These are phyloP conservation scores for Suillus fuscotomentosus DNA, from an alignment of 768 basidiomycete genomes.

Conservation along the genomic window DNA sequence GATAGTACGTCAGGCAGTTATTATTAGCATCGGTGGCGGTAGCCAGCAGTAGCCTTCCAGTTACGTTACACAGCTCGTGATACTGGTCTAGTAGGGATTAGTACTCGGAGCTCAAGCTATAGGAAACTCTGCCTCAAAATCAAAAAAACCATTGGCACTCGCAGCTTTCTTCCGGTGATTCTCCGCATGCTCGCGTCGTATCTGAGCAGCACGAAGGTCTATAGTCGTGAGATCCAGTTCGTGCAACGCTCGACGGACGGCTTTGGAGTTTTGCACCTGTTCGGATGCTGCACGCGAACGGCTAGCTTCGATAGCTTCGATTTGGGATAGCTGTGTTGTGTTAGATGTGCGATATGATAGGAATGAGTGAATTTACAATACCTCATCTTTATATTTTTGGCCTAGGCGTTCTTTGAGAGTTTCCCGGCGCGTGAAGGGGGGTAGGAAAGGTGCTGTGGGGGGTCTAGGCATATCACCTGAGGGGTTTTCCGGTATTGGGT, in stretches of 20 bases:
- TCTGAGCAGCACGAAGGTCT: conserved; percentile 59
- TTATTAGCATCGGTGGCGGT: background rate
- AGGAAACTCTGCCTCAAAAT: conserved; percentile 45
- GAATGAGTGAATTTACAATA: background rate
- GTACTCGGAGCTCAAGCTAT: background rate
- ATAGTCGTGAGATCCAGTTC: conserved; percentile 61
- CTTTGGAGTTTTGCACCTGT: conserved; percentile 37
- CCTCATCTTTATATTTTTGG: conserved; percentile 22
- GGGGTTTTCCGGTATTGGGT: background rate
- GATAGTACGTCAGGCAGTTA: conserved; percentile 13
- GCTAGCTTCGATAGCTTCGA: conserved; percentile 36
- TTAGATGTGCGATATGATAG: background rate
- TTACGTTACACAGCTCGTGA: background rate
- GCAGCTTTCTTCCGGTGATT: conserved; percentile 61
- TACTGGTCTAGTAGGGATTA: background rate
- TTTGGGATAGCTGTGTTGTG: conserved; percentile 14
- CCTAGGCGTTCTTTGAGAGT: background rate
- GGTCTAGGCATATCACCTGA: background rate
- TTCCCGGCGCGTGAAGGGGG: conserved; percentile 26
- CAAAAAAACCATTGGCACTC: conserved; percentile 46
- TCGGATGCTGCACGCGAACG: conserved; percentile 40
- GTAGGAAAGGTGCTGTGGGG: conserved; percentile 28
- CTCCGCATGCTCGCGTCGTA: conserved; percentile 56
- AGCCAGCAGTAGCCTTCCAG: background rate
- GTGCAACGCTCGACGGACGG: conserved; percentile 49